phyloP scores from a whole-genome alignment of 1,284 basidiomycete species.

The Lignosus rhinocerotis region DNA sequence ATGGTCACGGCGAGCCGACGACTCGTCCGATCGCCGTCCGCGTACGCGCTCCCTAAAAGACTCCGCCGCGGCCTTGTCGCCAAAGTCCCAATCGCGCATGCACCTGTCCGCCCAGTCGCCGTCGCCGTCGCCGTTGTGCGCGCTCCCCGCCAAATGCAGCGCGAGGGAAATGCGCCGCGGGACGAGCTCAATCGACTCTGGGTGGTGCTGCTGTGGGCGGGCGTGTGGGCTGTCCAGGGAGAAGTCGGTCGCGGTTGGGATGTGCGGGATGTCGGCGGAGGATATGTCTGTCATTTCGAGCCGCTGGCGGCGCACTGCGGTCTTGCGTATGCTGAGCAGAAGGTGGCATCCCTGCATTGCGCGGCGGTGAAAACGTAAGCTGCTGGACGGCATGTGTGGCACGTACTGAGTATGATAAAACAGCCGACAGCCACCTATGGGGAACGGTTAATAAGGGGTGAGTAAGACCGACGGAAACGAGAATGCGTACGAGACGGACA shows the following conservation, averaged over 20 bases:
- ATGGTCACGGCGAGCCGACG: background rate
- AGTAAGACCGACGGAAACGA: background rate
- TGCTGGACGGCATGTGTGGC: too few species aligned
- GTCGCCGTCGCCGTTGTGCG: background rate
- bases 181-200: conserved; percentile 9
- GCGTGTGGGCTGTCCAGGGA: background rate
- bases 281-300: conserved; percentile 8
- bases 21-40: background rate
- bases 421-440: conserved; percentile 16
- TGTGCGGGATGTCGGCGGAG: conserved; percentile 4
- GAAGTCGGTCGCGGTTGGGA: background rate
- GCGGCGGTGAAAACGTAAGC: too few species aligned
- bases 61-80: background rate
- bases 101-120: background rate
- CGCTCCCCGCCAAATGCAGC: background rate
- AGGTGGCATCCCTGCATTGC: conserved; percentile 19
- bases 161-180: background rate
- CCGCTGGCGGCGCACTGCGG: conserved; percentile 13
- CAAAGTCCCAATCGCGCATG: background rate
- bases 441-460: background rate
- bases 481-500: conserved; percentile 2
- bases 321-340: conserved; percentile 18
- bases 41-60: background rate
- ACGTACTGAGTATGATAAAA: conserved; percentile 21
- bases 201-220: background rate